Percentiles rank a stretch among this genome's conserved stretches.
Evolutionary conservation across 2,329 filamentous ascomycete species (phyloP).

Genomic region (Phoma sp.): DNA sequence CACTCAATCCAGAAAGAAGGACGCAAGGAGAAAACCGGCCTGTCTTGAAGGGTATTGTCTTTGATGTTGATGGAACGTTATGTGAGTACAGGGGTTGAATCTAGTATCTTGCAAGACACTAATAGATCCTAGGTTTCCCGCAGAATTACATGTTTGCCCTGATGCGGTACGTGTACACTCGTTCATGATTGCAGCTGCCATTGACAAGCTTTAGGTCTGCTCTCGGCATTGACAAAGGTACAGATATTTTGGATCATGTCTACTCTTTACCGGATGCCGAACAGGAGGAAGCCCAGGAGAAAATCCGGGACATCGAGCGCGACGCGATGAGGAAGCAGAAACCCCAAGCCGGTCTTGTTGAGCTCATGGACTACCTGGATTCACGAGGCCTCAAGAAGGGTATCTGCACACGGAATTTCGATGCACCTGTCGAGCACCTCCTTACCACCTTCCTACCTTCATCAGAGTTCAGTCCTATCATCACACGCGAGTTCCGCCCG

Average conservation of each 20-base stretch:
- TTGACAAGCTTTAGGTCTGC: slow-evolving; percentile 50
- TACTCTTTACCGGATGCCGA: slow-evolving; percentile 71
- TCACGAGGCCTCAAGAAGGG: slow-evolving; percentile 72
- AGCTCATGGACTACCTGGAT: slow-evolving; percentile 85
- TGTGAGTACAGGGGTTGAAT: too few species aligned
- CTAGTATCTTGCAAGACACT: too few species aligned
- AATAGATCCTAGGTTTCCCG: too few species aligned
- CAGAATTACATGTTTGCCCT: slow-evolving; percentile 95
- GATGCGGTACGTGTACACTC: slow-evolving; percentile 68
- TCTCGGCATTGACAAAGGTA: slow-evolving; percentile 73
- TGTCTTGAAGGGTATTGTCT: slow-evolving; percentile 69
- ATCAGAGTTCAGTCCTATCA: slow-evolving; percentile 75
- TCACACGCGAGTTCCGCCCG: slow-evolving; percentile 82
- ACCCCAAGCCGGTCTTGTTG: slow-evolving; percentile 79
- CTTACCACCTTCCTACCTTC: slow-evolving; percentile 75
- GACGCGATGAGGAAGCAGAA: slow-evolving; percentile 79
- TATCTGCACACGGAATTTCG: slow-evolving; percentile 95
- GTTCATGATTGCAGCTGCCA: not conserved
- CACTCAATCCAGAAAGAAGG: slow-evolving; percentile 50
- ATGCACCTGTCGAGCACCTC: slow-evolving; percentile 74
- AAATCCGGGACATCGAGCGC: slow-evolving; percentile 81
- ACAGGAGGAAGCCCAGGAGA: slow-evolving; percentile 71
- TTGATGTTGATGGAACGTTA: slow-evolving; percentile 94
- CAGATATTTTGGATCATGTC: slow-evolving; percentile 91
- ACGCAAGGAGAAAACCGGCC: slow-evolving; percentile 49